These are phyloP conservation scores for Cornus controversa DNA, from an alignment of 148 eudicot species.

Conservation along the genomic window DNA sequence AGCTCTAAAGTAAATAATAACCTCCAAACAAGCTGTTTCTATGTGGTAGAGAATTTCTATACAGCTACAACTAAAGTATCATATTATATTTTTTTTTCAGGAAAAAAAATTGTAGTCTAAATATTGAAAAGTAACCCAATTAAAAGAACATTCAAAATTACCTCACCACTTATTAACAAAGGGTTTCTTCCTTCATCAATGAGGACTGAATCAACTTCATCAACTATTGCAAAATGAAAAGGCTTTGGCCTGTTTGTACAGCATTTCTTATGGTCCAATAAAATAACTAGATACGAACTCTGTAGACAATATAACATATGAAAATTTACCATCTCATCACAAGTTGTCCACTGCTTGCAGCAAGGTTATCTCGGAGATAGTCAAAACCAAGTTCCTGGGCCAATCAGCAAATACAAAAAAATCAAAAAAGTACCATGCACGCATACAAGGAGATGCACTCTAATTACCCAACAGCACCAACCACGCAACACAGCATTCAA, in stretches of 20 bases:
- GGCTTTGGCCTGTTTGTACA: slow-evolving; percentile 82
- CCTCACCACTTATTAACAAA: slow-evolving; percentile 90
- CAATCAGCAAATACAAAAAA: slow-evolving; percentile 11
- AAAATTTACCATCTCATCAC: slow-evolving; percentile 91
- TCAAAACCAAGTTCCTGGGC: slow-evolving; percentile 97
- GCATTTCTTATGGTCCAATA: not conserved
- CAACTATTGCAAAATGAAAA: slow-evolving; percentile 96
- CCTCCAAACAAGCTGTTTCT: not conserved
- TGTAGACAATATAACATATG: not conserved
- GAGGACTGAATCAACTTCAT: slow-evolving; percentile 98
- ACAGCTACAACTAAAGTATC: not conserved
- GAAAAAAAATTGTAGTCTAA: not conserved
- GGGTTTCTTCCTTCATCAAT: slow-evolving; percentile 99
- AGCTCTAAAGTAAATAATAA: not conserved
- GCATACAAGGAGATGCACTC: not conserved
- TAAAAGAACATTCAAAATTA: slow-evolving; percentile 26
- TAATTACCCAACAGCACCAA: not conserved
- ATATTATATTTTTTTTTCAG: no score
- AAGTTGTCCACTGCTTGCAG: slow-evolving; percentile 62
- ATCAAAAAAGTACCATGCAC: no score
- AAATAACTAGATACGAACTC: slow-evolving; percentile 14
- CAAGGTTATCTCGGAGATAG: slow-evolving; percentile 96
- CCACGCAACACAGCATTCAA: not conserved
- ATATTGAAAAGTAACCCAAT: not conserved
- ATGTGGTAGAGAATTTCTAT: not conserved